Evolutionary conservation across 2,329 filamentous ascomycete species (phyloP), one percentile per base, ranked within the genome.

Genomic region (Fusarium verticillioides): DNA sequence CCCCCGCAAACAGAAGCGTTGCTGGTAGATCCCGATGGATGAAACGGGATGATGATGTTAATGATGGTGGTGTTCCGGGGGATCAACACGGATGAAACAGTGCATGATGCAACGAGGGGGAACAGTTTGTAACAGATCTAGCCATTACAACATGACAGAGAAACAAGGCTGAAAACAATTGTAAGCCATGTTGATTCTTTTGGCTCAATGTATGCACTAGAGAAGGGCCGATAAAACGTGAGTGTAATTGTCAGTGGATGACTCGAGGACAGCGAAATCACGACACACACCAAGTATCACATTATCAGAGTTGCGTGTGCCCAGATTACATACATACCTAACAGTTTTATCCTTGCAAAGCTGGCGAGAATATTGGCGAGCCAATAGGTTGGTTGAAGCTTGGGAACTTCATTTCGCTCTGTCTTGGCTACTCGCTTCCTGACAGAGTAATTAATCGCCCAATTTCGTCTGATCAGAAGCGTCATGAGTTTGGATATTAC

Each of bases 61-160:
- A 60, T 53, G 53, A 63, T 64, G 52, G 39, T 52, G n/a, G 28
- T 62, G 49, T 53, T 59, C 66, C 52, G 52, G 66, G 66, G 66
- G 66, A 73, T 73, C 63, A 65, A 52, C 61, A 37, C 42, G 43
- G 70, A 73, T 74, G 70, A 74, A 70, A 74, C 70, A 61, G 36
- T 59, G 60, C 37, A 68, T 74, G 70, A 74, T 70, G 70, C 66
- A 73, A 73, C 63, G 59, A 59, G 30, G 44, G 59, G 37, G 53
- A 54, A 62, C 49, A 69, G 44, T 59, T 49, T 69, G 70, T 63
- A 54, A 73, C 66, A 63, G 70, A 71, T 73, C 70, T 71, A 42
- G 62, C 46, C 34, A 30, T 46, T 46, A 50, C 64, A 60, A 32
- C 30, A 58, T 67, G 42, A 67, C 37, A 66, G n/a, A 66, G 61